Conservation (phyloP, 2,329 filamentous ascomycete genomes). For the Myriangium duriaei region DNA sequence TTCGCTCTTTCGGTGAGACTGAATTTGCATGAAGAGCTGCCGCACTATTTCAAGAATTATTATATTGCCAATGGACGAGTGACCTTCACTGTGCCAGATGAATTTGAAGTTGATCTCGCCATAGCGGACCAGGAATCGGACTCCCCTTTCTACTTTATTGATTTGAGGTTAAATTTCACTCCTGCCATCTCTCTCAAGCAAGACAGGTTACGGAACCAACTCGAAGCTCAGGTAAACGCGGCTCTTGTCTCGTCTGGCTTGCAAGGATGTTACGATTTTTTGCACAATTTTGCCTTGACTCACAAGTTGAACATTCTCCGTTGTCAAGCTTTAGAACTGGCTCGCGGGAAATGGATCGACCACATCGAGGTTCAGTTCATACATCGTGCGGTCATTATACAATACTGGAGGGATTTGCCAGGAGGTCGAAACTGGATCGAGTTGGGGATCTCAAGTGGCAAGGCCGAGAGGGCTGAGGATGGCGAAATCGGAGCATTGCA, state of each 20-base stretch:
- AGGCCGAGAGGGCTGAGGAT: slow-evolving; percentile 19
- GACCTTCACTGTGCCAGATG: slow-evolving; percentile 69
- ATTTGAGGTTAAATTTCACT: slow-evolving; percentile 71
- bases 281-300: slow-evolving; percentile 80
- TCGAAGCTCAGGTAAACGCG: slow-evolving; percentile 63
- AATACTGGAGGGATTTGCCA: slow-evolving; percentile 71
- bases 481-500: slow-evolving; percentile 22
- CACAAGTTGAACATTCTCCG: slow-evolving; percentile 78
- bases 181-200: slow-evolving; percentile 51
- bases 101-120: slow-evolving; percentile 89
- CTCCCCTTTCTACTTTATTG: slow-evolving; percentile 87
- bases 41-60: slow-evolving; percentile 65
- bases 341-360: slow-evolving; percentile 61
- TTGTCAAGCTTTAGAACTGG: slow-evolving; percentile 62
- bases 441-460: slow-evolving; percentile 63
- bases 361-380: slow-evolving; percentile 66
- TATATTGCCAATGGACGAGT: slow-evolving; percentile 73
- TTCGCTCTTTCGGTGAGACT: slow-evolving; percentile 70
- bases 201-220: slow-evolving; percentile 48
- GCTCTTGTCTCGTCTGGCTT: slow-evolving; percentile 59
- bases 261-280: slow-evolving; percentile 66
- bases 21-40: slow-evolving; percentile 74
- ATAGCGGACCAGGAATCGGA: slow-evolving; percentile 74
- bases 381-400: slow-evolving; percentile 70
- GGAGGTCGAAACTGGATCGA: slow-evolving; percentile 82